Conservation (phyloP, 2,329 filamentous ascomycete species). For the Aspergillus candidus region DNA sequence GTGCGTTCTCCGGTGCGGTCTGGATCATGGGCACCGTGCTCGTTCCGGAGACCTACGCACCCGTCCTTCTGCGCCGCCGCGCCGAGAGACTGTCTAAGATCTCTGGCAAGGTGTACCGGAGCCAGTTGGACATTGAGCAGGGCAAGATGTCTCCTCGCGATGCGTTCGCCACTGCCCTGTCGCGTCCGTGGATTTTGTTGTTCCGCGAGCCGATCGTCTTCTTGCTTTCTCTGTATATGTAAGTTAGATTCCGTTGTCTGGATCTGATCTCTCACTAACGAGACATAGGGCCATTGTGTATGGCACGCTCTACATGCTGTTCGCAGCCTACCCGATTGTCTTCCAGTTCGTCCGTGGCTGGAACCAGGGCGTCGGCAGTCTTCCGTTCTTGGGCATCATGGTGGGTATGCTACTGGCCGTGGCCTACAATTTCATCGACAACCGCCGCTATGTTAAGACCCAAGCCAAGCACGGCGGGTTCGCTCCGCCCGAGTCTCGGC, state of each 20-base stretch:
- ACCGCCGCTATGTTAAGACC: conserved; percentile 36
- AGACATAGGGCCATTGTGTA: conserved; percentile 40
- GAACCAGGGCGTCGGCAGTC: conserved; percentile 41
- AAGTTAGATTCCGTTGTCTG: too few species aligned
- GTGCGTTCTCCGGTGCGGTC: conserved; percentile 57
- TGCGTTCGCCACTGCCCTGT: conserved; percentile 44
- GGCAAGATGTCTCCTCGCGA: conserved; percentile 36
- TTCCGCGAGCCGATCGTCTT: conserved; percentile 48
- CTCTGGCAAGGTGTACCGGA: conserved; percentile 46
- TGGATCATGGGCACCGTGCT: conserved; percentile 37
- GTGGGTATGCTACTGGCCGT: conserved; percentile 37
- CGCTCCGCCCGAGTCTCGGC: conserved; percentile 55
- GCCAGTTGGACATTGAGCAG: conserved; percentile 35
- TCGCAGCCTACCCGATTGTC: conserved; percentile 48
- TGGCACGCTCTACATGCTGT: conserved; percentile 49
- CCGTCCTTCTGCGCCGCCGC: conserved; percentile 47
- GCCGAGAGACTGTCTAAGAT: conserved; percentile 44
- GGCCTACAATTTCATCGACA: conserved; percentile 38
- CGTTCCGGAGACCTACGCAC: conserved; percentile 41
- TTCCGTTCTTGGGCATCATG: conserved; percentile 47
- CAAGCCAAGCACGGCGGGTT: conserved; percentile 47
- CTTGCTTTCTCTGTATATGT: conserved; percentile 44
- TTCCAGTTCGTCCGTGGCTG: conserved; percentile 43
- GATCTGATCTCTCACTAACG: too few species aligned
- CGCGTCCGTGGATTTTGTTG: conserved; percentile 45